Evolutionary conservation across 768 basidiomycete genomes (phyloP).

Genomic region (Cyclocybe aegerita): DNA sequence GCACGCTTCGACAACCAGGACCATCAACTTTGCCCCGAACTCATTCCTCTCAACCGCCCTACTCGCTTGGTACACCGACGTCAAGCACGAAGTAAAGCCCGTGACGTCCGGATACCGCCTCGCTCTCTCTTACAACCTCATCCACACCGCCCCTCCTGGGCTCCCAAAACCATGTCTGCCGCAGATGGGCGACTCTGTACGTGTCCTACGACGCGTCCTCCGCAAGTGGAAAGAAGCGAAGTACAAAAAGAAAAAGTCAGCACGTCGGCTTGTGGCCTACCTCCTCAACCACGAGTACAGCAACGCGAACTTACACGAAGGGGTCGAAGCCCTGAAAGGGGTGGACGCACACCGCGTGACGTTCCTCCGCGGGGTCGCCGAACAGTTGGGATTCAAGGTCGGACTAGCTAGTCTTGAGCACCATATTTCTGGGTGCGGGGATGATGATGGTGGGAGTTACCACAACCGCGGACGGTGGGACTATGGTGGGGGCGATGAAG

Average conservation of each 20-base stretch:
- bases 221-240: constrained; percentile 33
- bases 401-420: constrained; percentile 35
- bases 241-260: constrained; percentile 15
- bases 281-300: constrained; percentile 29
- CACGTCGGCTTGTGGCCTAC: constrained; percentile 21
- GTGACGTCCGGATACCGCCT: constrained; percentile 44
- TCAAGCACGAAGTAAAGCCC: constrained; percentile 43
- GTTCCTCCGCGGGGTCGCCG: constrained; percentile 28
- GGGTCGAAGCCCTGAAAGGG: constrained; percentile 33
- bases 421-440: constrained; percentile 19
- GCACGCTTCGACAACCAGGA: constrained; percentile 29
- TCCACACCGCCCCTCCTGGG: constrained; percentile 33
- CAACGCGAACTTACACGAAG: constrained; percentile 17
- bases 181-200: constrained; percentile 15
- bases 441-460: constrained; percentile 18
- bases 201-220: constrained; percentile 29
- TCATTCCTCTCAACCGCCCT: constrained; percentile 31
- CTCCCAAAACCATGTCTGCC: constrained; percentile 27
- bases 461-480: constrained; percentile 12
- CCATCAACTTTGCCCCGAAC: constrained; percentile 32
- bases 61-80: constrained; percentile 50
- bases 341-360: constrained; percentile 33
- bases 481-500: constrained; percentile 13
- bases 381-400: constrained; percentile 32
- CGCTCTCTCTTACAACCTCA: constrained; percentile 43